Base-by-base conservation (phyloP, 2,329 filamentous ascomycete species). In the Laburnicola sp. region DNA sequence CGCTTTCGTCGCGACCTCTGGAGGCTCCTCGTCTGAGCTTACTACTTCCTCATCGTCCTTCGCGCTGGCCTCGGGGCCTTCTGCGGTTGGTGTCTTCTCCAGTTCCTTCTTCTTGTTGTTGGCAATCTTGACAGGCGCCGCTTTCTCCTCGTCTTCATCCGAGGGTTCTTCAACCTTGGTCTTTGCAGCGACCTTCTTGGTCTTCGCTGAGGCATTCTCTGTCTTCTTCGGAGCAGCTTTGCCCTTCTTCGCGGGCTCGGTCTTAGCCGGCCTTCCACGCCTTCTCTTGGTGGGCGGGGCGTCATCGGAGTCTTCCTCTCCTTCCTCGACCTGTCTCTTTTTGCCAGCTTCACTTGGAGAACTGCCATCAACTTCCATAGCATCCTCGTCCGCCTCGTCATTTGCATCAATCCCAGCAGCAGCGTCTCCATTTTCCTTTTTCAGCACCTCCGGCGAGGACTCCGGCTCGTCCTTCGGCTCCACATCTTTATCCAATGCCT, bases 1-100 rank as follows among this genome's bases (percentile, higher is more conserved):
- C 40, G 85, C 86, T 73, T 95, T 92, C 36, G 84, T 86, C 43
- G 85, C 84, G 40, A 86, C 73, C 59, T 87, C 85, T 2, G 90
- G 85, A 66, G 89, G 89, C 63, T 88, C 80, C 41, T 81, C 79
- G 6, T 82, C 80, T 22, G 81, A 83, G 49, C 84, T 84, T 2
- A 75, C 64, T 10, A 72, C 63, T 5, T 76, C 77, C 30, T 77
- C 77, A 4, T 73, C 65, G 22, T 64, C 66, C 54, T 63, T 68
- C 40, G 59, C 57, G 44, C 60, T 60, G 10, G 64, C 58, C 35
- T 54, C 59, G 26, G 50, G 52, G n/a, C 66, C 62, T 9, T 64
- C 57, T 30, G 56, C 54, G 23, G 55, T 59, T 3, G 68, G 64
- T 22, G 64, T 61, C 44, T 57, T 56, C n/a, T 60, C 51, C n/a